Evolutionary conservation across 768 basidiomycete genomes (phyloP).

Genomic region (Glaciozyma martinii): DNA sequence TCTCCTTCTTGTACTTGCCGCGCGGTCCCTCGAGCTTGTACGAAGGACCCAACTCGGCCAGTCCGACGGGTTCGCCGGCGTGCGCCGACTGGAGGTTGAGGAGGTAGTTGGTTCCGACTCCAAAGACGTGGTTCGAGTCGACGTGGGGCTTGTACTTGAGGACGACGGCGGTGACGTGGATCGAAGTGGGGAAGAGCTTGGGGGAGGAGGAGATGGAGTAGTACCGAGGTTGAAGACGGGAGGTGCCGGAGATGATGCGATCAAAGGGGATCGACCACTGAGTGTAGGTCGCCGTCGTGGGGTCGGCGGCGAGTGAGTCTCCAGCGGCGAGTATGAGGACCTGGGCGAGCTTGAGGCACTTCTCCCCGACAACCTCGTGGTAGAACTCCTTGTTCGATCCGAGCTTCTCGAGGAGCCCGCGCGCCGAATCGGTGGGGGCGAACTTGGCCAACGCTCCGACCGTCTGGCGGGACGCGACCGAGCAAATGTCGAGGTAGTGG

Average conservation of each 20-base stretch:
- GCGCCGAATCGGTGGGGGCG: constrained; percentile 71
- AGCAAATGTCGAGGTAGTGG: constrained; percentile 94
- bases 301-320: constrained; percentile 51
- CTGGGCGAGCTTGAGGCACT: constrained; percentile 83
- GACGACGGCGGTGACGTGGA: constrained; percentile 92
- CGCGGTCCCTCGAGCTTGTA: constrained; percentile 89
- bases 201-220: constrained; percentile 98
- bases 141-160: constrained; percentile 71
- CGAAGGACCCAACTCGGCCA: constrained; percentile 45
- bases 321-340: constrained; percentile 83
- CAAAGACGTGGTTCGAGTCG: constrained; percentile 62
- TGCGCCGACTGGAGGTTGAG: constrained; percentile 77
- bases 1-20: constrained; percentile 63
- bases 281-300: constrained; percentile 60
- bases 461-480: constrained; percentile 87
- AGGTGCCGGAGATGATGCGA: constrained; percentile 83
- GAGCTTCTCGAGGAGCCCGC: constrained; percentile 60
- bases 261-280: constrained; percentile 92
- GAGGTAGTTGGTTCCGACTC: constrained; percentile 90
- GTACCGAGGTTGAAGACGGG: constrained; percentile 91
- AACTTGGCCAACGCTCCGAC: constrained; percentile 78
- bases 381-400: constrained; percentile 85
- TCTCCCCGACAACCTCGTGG: constrained; percentile 54
- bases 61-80: constrained; percentile 43
- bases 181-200: constrained; percentile 74